Percentiles rank a stretch among this genome's conserved stretches.
phyloP scores from a whole-genome alignment of 495 filamentous ascomycete species.

The Aspergillus saccharolyticus region DNA sequence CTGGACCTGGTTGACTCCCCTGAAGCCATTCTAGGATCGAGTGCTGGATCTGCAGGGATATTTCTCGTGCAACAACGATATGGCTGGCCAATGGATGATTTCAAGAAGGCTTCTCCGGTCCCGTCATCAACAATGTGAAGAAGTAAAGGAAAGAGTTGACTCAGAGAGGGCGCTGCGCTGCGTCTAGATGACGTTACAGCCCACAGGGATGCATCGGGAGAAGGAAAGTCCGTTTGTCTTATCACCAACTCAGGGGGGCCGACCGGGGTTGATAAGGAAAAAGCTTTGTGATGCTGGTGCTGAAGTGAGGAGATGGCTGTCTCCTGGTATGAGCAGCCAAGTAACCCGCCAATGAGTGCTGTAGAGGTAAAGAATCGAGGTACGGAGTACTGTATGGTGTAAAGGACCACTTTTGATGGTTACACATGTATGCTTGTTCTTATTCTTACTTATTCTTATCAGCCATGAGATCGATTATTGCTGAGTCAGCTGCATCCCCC shows the following conservation, averaged over 20 bases:
- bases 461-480: not conserved
- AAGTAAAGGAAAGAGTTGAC: not conserved
- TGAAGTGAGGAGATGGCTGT: no score
- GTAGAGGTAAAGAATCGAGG: not conserved
- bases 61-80: not conserved
- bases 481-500: not conserved
- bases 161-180: not conserved
- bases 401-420: no score
- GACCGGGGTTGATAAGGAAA: not conserved
- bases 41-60: not conserved
- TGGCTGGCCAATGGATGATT: not conserved
- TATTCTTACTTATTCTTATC: not conserved
- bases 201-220: not conserved
- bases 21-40: slow-evolving; percentile 20
- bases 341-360: no score
- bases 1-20: slow-evolving; percentile 17
- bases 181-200: slow-evolving; percentile 3
- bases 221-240: slow-evolving; percentile 4
- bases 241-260: not conserved
- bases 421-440: not conserved
- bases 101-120: not conserved
- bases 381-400: no score
- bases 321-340: no score
- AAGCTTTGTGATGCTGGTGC: no score
- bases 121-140: not conserved